phyloP scores from a whole-genome alignment of 768 basidiomycete genomes.

The Lactarius akahatsu region DNA sequence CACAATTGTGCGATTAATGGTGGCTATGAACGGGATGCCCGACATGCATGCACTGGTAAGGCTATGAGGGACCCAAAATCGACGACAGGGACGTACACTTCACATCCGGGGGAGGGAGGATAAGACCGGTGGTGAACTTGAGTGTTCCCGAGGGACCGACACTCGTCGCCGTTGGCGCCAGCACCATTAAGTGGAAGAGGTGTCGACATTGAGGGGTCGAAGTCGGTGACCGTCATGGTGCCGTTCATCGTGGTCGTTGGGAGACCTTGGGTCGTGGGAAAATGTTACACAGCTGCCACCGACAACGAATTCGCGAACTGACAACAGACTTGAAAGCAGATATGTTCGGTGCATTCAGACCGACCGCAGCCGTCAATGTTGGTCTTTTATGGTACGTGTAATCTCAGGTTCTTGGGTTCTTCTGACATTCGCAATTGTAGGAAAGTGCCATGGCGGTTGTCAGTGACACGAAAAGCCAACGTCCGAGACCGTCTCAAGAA shows the following conservation, averaged over 20 bases:
- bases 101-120: conserved; percentile 94
- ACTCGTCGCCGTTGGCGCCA: conserved; percentile 42
- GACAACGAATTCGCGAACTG: neutral
- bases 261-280: conserved; percentile 26
- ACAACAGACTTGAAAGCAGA: neutral
- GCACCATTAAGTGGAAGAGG: conserved; percentile 43
- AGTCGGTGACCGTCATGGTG: conserved; percentile 2
- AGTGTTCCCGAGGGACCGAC: conserved; percentile 38
- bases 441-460: conserved; percentile 95
- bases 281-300: neutral
- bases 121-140: conserved; percentile 77
- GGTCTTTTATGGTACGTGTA: conserved; percentile 80
- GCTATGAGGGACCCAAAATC: conserved; percentile 3
- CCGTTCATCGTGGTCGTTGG: conserved; percentile 29
- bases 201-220: conserved; percentile 1
- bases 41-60: conserved; percentile 1
- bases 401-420: neutral
- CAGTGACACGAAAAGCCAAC: conserved; percentile 88
- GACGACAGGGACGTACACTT: conserved; percentile 58
- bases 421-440: conserved; percentile 42
- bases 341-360: conserved; percentile 89
- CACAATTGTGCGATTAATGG: conserved; percentile 92
- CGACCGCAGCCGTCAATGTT: conserved; percentile 59
- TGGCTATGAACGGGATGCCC: conserved; percentile 48
- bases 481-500: conserved; percentile 84